A percentile compares a stretch with the other conserved stretches of the same genome.
Evolutionary conservation across 495 filamentous ascomycete genomes (phyloP).

Genomic region (Talaromyces proteolyticus): DNA sequence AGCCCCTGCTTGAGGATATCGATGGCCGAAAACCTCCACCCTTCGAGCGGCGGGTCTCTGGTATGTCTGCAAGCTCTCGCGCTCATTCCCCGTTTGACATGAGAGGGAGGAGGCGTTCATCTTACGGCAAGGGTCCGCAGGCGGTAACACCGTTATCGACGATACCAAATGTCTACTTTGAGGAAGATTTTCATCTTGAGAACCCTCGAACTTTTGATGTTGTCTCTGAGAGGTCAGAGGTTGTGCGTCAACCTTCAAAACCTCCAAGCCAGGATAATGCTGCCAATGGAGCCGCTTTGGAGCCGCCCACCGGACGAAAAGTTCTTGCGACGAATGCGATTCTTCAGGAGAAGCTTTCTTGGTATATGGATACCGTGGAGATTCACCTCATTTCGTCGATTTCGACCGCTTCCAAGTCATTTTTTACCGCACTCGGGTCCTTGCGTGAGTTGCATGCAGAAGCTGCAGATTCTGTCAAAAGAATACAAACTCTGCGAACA

Average conservation of each 20-base stretch:
- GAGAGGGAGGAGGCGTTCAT: conserved; percentile 27
- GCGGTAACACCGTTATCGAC: conserved; percentile 82
- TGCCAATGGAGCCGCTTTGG: conserved; percentile 55
- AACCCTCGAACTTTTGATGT: conserved; percentile 96
- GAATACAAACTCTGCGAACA: conserved; percentile 73
- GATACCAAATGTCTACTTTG: conserved; percentile 90
- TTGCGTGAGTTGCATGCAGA: conserved; percentile 87
- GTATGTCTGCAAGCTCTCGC: conserved; percentile 29
- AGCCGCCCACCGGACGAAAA: conserved; percentile 61
- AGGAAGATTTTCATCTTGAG: conserved; percentile 90
- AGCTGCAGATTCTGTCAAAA: conserved; percentile 82
- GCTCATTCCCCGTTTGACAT: conserved; percentile 34
- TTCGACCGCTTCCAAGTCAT: conserved; percentile 88
- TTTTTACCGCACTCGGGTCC: conserved; percentile 92
- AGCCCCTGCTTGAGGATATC: conserved; percentile 27
- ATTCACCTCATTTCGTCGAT: conserved; percentile 96
- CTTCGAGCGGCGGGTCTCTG: conserved; percentile 31
- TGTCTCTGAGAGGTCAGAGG: conserved; percentile 91
- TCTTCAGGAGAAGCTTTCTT: conserved; percentile 97
- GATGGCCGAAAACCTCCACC: conserved; percentile 18
- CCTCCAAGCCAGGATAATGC: conserved; percentile 44
- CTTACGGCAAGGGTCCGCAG: conserved; percentile 37
- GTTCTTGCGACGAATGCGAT: conserved; percentile 95
- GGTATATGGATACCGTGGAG: conserved; percentile 99
- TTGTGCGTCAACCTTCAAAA: conserved; percentile 63